phyloP scores from a whole-genome alignment of 495 filamentous ascomycete species.

The Eremomyces bilateralis region DNA sequence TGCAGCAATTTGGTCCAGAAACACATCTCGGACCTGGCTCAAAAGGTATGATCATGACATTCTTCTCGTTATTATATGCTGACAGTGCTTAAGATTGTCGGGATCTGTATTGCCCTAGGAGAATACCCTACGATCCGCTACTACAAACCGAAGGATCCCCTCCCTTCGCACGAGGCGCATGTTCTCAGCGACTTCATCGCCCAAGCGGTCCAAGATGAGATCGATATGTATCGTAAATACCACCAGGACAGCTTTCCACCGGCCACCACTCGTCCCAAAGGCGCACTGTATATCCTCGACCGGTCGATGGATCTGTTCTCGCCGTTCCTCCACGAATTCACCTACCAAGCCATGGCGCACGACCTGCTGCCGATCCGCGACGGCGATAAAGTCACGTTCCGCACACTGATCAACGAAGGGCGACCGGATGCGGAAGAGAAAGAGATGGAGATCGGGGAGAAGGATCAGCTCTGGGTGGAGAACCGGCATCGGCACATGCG shows the following conservation, averaged over 20 bases:
- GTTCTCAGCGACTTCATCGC: conserved; percentile 76
- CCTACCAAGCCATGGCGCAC: conserved; percentile 94
- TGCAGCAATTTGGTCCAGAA: conserved; percentile 64
- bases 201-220: conserved; percentile 72
- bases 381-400: conserved; percentile 68
- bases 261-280: conserved; percentile 54
- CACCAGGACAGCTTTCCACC: conserved; percentile 74
- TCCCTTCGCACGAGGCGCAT: conserved; percentile 55
- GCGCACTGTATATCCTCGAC: conserved; percentile 70
- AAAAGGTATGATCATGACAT: conserved; percentile 40
- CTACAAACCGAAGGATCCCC: conserved; percentile 43
- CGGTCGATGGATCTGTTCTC: conserved; percentile 77
- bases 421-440: conserved; percentile 45
- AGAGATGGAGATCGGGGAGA: conserved; percentile 73
- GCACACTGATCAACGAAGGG: conserved; percentile 53
- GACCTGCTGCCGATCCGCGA: conserved; percentile 78
- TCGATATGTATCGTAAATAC: conserved; percentile 66
- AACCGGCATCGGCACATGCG: conserved; percentile 95
- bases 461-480: conserved; percentile 81
- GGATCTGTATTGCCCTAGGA: conserved; percentile 60
- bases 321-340: conserved; percentile 85
- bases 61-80: not conserved
- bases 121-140: conserved; percentile 85
- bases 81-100: conserved; percentile 38
- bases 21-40: conserved; percentile 64